Evolutionary conservation across 1,284 basidiomycete genomes (phyloP).

Genomic region (Pisolithus thermaeus): DNA sequence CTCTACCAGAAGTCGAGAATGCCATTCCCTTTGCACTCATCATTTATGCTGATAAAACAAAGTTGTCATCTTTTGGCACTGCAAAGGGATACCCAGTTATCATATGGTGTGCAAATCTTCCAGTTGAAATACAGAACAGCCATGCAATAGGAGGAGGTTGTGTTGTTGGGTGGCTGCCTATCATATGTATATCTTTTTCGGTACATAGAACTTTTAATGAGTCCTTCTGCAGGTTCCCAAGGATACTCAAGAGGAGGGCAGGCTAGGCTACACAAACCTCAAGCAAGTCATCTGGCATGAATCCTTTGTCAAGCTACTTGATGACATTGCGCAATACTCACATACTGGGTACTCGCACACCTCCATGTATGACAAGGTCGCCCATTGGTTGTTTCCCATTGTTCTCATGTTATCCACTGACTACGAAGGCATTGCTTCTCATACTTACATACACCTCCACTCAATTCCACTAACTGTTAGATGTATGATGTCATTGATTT

Average conservation of each 20-base stretch:
- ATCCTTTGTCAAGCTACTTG: constrained; percentile 19
- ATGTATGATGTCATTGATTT: constrained; percentile 17
- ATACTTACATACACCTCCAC: neutral
- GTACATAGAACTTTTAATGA: too few relatives aligned
- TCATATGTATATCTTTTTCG: constrained; percentile 32
- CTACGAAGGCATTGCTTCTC: too few relatives aligned
- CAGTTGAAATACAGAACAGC: constrained; percentile 32
- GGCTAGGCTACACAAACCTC: constrained; percentile 17
- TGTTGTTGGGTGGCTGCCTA: constrained; percentile 30
- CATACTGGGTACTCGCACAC: constrained; percentile 13
- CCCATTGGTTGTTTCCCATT: too few relatives aligned
- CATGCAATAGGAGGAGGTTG: constrained; percentile 24
- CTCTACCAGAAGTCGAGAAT: neutral
- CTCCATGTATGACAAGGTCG: constrained; percentile 16
- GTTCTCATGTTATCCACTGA: neutral
- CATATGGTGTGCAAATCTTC: constrained; percentile 32
- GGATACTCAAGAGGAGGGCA: constrained; percentile 12
- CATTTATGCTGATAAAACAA: constrained; percentile 41
- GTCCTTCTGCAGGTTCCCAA: neutral
- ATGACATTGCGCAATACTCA: constrained; percentile 10
- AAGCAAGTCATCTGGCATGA: constrained; percentile 29
- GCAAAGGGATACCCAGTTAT: constrained; percentile 40
- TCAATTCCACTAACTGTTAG: constrained; percentile 1
- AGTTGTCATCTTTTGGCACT: constrained; percentile 37
- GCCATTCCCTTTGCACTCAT: constrained; percentile 18